Base-by-base conservation (phyloP, 495 filamentous ascomycete species). In the Podospora bellae-mahoneyi region DNA sequence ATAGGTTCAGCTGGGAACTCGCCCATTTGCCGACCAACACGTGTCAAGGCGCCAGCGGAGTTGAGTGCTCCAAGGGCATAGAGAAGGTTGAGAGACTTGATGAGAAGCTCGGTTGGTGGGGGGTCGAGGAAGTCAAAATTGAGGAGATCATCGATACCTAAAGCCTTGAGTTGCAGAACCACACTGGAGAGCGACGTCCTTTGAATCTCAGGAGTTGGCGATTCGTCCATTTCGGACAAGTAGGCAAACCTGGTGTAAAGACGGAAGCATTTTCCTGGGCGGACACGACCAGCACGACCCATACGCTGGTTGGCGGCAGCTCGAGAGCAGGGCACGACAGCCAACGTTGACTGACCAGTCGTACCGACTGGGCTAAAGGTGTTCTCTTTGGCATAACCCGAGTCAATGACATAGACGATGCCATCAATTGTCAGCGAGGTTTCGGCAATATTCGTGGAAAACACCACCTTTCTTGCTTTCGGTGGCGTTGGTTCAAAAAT, bases 81-180 rank as follows among this genome's bases (percentile, higher is more conserved):
- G 20, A 99, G 87, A 73, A 96, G 90, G 74, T 97, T 95, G 62
- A 99, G 79, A 1, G 93, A 92, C 23, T 91, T 88, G 74, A 97
- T 96, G 62, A 99, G 87, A 9, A 92, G 92, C 76, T 97, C 94
- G 0, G 93, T 90, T 0, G 94, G 91, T 1, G 95, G 95, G 0
- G 94, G 90, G 73, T 98, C 95, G 87, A 98, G 93, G 76, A 97
- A 98, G 73, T 99, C 95, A 71, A 99, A 99, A 55, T 94, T 89
- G 13, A 99, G 85, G 0, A 99, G 86, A 70, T 98, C 90, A 74
- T 97, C 94, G 74, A 99, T 96, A 15, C 96, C 96, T 16, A 98
- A 84, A 1, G 90, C 90, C 75, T 97, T 97, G 10, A 99, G 82
- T 71, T 94, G 86, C 19, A 99, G 82, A 15, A 97, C 92, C 2